A percentile compares a stretch with the other conserved stretches of the same genome.
These are phyloP conservation scores for Paxillus rubicundulus DNA, from an alignment of 768 basidiomycete species.

Conservation along the genomic window DNA sequence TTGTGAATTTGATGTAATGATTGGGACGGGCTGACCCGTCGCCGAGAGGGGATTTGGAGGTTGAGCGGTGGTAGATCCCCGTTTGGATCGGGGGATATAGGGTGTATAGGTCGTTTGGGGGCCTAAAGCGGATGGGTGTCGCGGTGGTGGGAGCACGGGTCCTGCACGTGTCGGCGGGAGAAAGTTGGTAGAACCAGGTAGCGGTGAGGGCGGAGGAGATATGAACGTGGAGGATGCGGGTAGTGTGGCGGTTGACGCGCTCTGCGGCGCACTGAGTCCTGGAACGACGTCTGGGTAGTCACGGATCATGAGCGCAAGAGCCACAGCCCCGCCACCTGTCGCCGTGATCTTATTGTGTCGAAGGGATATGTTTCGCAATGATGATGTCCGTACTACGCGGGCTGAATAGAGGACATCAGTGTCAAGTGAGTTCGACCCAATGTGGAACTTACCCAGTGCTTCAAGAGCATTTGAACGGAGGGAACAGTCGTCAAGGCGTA, in stretches of 20 bases:
- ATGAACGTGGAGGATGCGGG: slow-evolving; percentile 19
- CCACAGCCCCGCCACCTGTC: slow-evolving; percentile 86
- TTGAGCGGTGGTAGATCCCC: slow-evolving; percentile 32
- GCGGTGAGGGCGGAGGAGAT: slow-evolving; percentile 33
- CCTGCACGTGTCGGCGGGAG: slow-evolving; percentile 32
- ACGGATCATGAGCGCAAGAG: slow-evolving; percentile 91
- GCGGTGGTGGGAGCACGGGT: slow-evolving; percentile 46
- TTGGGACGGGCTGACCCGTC: slow-evolving; percentile 52
- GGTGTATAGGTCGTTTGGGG: slow-evolving; percentile 80
- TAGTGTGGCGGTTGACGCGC: slow-evolving; percentile 8
- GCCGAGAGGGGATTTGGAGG: slow-evolving; percentile 39
- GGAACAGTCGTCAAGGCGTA: slow-evolving; percentile 87
- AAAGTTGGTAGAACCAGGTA: slow-evolving; percentile 25
- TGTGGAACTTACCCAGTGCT: slow-evolving; percentile 59
- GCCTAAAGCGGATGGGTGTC: slow-evolving; percentile 45
- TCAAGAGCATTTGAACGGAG: slow-evolving; percentile 76
- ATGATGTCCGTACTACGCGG: slow-evolving; percentile 78
- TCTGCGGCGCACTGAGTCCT: slow-evolving; percentile 1
- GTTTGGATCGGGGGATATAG: slow-evolving; percentile 68
- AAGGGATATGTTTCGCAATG: slow-evolving; percentile 84
- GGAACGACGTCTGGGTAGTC: slow-evolving; percentile 87
- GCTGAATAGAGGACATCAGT: slow-evolving; percentile 40
- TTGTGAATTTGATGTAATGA: slow-evolving; percentile 65
- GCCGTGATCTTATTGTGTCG: slow-evolving; percentile 84
- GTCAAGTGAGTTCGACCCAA: neutral